Conservation (phyloP, 2,329 filamentous ascomycete genomes). For the Knoxdaviesia capensis region DNA sequence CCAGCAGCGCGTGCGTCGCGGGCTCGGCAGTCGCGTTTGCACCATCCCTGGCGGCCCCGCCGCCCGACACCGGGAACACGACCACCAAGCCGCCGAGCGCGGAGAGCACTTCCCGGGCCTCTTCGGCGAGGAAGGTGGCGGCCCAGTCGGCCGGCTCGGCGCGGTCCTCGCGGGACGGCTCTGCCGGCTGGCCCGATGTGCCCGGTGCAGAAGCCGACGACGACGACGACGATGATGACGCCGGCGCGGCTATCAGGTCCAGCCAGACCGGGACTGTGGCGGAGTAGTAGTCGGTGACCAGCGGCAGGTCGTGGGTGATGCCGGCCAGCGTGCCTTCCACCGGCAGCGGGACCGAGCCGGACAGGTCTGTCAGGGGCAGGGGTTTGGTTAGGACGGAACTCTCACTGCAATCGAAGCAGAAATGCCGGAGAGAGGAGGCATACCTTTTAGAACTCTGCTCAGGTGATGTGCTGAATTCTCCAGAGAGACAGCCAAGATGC, state of each 20-base stretch:
- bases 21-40: constrained; percentile 13
- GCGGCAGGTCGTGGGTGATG: constrained; percentile 31
- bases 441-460: constrained; percentile 32
- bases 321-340: constrained; percentile 30
- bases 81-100: constrained; percentile 38
- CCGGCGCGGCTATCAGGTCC: constrained; percentile 33
- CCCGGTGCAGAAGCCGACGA: too few relatives aligned
- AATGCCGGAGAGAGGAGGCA: background rate
- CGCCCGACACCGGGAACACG: constrained; percentile 12
- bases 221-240: too few relatives aligned
- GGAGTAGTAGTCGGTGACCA: constrained; percentile 41
- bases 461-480: constrained; percentile 24
- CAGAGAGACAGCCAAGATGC: constrained; percentile 37
- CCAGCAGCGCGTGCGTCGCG: constrained; percentile 21
- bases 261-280: constrained; percentile 44
- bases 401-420: too few relatives aligned
- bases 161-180: constrained; percentile 17
- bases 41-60: background rate
- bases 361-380: constrained; percentile 23
- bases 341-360: constrained; percentile 21
- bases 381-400: background rate
- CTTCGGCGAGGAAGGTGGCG: constrained; percentile 35
- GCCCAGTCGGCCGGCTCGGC: constrained; percentile 19
- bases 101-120: constrained; percentile 39
- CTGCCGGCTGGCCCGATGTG: too few relatives aligned